Base-by-base conservation (phyloP, 2,329 filamentous ascomycete species). In the Aspergillus sp. region DNA sequence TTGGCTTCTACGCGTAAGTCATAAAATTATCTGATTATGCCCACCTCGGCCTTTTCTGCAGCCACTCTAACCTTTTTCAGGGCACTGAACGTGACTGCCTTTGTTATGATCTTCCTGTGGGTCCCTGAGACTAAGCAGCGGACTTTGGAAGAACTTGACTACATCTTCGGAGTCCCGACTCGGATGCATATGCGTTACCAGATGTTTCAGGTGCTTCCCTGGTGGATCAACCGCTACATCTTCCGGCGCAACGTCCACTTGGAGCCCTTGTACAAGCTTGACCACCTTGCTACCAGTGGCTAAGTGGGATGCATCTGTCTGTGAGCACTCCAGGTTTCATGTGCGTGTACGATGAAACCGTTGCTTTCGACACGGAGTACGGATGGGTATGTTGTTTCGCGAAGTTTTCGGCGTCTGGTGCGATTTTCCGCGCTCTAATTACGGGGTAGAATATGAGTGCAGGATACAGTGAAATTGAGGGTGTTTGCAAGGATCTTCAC, bases 81-180 rank as follows among this genome's bases (percentile, higher is more conserved):
- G 13, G 85, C 76, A 0, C 75, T 89, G 7, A 90, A 90, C 63
- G 65, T 88, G 4, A 69, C 85, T 2, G 87, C 87, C 0, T 78
- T 89, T 15, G 60, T 85, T 23, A 84, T 90, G 78, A 89, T 89
- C 64, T 88, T 88, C 77, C 76, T 89, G 43, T 85, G 82, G 70
- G 74, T 86, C 0, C 84, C 83, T 1, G 84, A 85, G 69, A 85
- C 83, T 4, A 85, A 84, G 63, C 80, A 85, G 67, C 79, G 80
- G 32, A 85, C 84, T 2, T 69, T 78, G 9, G 72, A 85, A 70
- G 85, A 87, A 69, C 74, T 90, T 38, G 87, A 90, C 63, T 82
- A 81, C 61, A 78, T 82, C 61, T 83, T 84, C 68, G 85, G 83
- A 4, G 85, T 89, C 3, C 85, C 85, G 2, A 87, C 84, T 6